phyloP scores from a whole-genome alignment of 1,284 basidiomycete genomes.

The Heterobasidion occidentale region DNA sequence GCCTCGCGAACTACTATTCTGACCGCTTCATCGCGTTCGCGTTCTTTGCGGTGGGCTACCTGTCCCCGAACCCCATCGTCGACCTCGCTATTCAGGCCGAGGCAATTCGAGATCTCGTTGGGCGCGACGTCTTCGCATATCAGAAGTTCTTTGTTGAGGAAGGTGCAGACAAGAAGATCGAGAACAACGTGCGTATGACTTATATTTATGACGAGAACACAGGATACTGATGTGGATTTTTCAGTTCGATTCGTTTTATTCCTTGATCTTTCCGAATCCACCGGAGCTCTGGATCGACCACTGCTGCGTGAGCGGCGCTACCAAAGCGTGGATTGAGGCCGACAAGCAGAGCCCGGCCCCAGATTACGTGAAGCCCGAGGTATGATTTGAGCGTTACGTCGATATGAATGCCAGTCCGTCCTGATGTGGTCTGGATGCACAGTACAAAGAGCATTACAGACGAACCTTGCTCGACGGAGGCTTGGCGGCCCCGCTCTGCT shows the following conservation, averaged over 20 bases:
- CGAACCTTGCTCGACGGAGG: no score
- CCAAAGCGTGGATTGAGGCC: constrained; percentile 22
- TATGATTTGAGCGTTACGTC: background rate
- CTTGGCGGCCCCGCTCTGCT: no score
- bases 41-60: constrained; percentile 33
- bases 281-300: constrained; percentile 20
- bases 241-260: constrained; percentile 22
- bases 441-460: no score
- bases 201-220: constrained; percentile 5
- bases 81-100: constrained; percentile 19
- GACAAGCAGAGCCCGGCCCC: constrained; percentile 14
- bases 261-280: constrained; percentile 20
- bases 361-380: constrained; percentile 24
- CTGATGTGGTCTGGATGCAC: no score
- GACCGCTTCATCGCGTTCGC: constrained; percentile 34
- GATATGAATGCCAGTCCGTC: background rate
- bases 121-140: constrained; percentile 30
- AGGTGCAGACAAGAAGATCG: constrained; percentile 20
- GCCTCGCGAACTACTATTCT: constrained; percentile 27
- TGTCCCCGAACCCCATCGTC: constrained; percentile 19
- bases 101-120: constrained; percentile 17
- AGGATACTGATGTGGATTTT: background rate
- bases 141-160: constrained; percentile 27
- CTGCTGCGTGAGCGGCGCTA: constrained; percentile 23
- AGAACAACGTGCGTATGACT: constrained; percentile 23